Base-by-base conservation (phyloP, 2,329 filamentous ascomycete species). In the Aureobasidium mangrovei region DNA sequence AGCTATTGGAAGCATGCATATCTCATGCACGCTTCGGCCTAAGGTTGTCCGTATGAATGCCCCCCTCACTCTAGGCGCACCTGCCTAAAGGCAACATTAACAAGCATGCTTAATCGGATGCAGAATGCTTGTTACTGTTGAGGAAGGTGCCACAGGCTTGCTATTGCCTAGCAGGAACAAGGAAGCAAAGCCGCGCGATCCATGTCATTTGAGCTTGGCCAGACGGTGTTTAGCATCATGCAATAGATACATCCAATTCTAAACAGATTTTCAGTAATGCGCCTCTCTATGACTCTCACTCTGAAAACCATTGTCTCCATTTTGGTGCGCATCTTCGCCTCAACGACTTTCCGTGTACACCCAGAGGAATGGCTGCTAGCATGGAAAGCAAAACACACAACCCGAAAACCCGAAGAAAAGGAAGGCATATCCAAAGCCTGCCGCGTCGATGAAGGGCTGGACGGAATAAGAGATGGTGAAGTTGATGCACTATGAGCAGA, bases 391-490 rank as follows among this genome's bases (percentile, higher is more conserved):
- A 57, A 6, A 69, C 67, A 42, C 64, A 58, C 5, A 67, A 59
- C 0, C 67, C 68, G 55, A 66, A 70, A 67, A 59, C 0, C 67
- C 68, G 55, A 66, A 70, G 44, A 67, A 70, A 2, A 65, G 68
- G 57, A 70, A 70, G 7, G 60, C 51, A 45, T 61, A 64, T 0
- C 64, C 64, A 42, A 61, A 60, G 6, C 62, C 44, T 5, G 65
- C 67, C 7, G 64, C 63, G 6, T 71, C 61, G 52, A 72, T 68
- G 41, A 72, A 70, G 10, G 68, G 66, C 58, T 72, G 69, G 27
- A 72, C 67, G 2, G 67, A 68, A 51, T 69, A 71, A 26, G 46
- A 56, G 67, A 70, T 38, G 69, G 70, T 61, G 65, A 58, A 27
- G 67, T 70, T 67, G 67, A 63, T 12, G 69, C 70, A 36, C 65